phyloP scores from a whole-genome alignment of 371 early-diverging fungal species.

The Nematocida minor region DNA sequence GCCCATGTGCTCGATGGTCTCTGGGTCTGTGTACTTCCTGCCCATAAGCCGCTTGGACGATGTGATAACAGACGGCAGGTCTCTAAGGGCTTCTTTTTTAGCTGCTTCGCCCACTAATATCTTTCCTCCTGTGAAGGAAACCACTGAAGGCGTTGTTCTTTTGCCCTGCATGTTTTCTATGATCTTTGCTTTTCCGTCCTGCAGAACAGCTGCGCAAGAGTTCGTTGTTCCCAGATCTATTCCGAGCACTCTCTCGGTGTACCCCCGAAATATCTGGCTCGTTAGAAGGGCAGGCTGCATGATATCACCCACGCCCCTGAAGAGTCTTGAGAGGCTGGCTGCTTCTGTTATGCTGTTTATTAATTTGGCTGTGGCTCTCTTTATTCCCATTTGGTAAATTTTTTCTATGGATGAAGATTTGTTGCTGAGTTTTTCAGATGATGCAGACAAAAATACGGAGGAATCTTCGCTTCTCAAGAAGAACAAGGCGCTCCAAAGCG shows the following conservation, averaged over 20 bases:
- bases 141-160: conserved; percentile 91
- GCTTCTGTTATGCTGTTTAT: not conserved
- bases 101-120: conserved; percentile 85
- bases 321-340: not conserved
- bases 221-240: conserved; percentile 99
- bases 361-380: not conserved
- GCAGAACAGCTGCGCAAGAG: conserved; percentile 92
- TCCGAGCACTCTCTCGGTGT: conserved; percentile 70
- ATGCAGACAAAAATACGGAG: no score
- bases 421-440: conserved; percentile 17
- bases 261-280: conserved; percentile 4
- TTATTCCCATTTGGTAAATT: conserved; percentile 8
- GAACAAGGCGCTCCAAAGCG: conserved; percentile 18
- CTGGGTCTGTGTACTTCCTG: conserved; percentile 75
- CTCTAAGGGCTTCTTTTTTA: conserved; percentile 80
- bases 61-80: conserved; percentile 83
- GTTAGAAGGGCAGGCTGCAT: not conserved
- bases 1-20: conserved; percentile 77
- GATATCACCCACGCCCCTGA: not conserved
- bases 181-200: conserved; percentile 85
- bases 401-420: conserved; percentile 34
- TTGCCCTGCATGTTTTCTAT: conserved; percentile 89
- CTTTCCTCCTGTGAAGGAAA: conserved; percentile 68
- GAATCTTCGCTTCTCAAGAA: not conserved
- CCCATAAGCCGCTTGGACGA: conserved; percentile 91